Base-by-base conservation (phyloP, 495 filamentous ascomycete species). In the Lepraria neglecta region DNA sequence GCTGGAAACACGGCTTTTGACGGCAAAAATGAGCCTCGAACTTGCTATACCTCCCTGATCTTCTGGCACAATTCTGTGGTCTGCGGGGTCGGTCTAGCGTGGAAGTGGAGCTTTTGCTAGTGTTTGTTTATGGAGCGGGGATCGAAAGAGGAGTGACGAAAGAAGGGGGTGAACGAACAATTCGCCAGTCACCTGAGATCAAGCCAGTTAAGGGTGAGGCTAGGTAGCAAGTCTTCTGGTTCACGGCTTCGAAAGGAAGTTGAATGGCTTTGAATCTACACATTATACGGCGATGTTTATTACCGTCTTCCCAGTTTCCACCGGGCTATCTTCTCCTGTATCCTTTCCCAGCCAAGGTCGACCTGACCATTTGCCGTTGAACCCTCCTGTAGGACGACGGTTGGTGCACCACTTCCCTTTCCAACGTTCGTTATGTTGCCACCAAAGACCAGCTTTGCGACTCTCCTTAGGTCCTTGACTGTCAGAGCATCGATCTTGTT, bases 361-460 rank as follows among this genome's bases (percentile, higher is more conserved):
- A 77, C 43, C 59, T 77, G 72, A 47, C 76, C 81, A 19, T 80
- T 80, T 30, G 80, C 75, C 47, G 78, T 75, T 52, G 80, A 80
- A 42, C 82, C 83, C 73, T 95, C 91, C 77, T 97, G 94, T 71
- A 97, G 66, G 53, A 97, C 91, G 46, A 97, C 90, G 0, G 94
- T 97, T n/a, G 92, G 91, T 50, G 89, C 86, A 33, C 94, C 94
- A 61, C 83, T 94, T 15, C 94, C 94, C 21, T 78, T 68, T 11
- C 94, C 94, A 2, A 72, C 66, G 71, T 96, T 98, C 60, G 81
- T 66, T 17, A 94, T 85, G 59, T 84, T 67, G 4, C 94, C 94
- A 57, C 87, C 81, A 31, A 97, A 81, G 21, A 99, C 86, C 65
- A 80, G 74, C 64, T 78, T 78, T 47, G 94, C 94, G n/a, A 97